Evolutionary conservation across 208 protist species (phyloP), one percentile per base, ranked within the genome.

Genomic region (Trypanosoma grayi): DNA sequence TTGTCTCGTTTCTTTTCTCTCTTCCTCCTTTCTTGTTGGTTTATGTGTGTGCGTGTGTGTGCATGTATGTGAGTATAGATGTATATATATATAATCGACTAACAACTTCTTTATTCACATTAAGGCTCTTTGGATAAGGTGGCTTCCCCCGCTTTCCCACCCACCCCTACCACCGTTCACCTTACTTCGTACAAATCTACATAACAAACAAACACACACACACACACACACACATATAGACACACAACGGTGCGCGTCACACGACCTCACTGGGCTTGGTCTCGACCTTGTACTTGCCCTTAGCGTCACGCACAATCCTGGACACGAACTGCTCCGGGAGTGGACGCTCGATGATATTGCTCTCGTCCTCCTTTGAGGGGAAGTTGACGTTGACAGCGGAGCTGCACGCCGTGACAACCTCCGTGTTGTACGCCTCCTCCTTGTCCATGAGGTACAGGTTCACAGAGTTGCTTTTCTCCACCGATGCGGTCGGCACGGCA

Each of bases 271-370:
- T 83, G 2, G 83, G 81, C 40, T 80, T 80, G 9, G 86, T 93
- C 25, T 82, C 75, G 47, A 90, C 40, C 64, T 85, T 84, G 66
- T 77, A 85, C 24, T 73, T 70, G 7, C 75, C 73, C 27, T 75
- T 80, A 14, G 71, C 74, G 41, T 93, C 86, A 2, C 73, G 56
- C 27, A 90, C 83, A 43, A 93, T 77, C 28, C 69, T 60, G 4
- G 83, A 84, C 18, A 93, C 74, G 46, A 90, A 93, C 73, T 93
- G 86, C 70, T 90, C 82, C 4, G 86, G 83, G 20, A 93, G 62
- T 20, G 82, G 74, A 4, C 81, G 75, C 68, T 93, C 86, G 11
- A 90, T 62, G 28, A 90, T 70, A 40, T 88, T 77, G 18, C 66
- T 75, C 10, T 41, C 39, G 30, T 90, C 83, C 44, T 81, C 74